These are phyloP conservation scores for Aristolochia californica DNA, from an alignment of 164 flowering plant genomes.

Conservation along the genomic window DNA sequence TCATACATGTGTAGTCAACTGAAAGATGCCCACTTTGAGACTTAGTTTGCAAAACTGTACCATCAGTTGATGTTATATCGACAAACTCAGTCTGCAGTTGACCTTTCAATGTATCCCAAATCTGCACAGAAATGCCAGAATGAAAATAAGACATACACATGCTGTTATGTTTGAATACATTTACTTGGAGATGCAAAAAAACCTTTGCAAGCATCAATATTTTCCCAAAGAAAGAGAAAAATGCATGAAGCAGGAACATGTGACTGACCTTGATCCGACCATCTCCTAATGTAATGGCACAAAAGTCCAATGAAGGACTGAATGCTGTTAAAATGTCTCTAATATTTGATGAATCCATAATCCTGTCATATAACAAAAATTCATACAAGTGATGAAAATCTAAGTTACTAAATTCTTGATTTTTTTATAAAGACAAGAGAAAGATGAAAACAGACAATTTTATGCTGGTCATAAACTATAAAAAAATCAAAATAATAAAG, in stretches of 20 bases:
- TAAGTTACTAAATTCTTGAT: too few relatives aligned
- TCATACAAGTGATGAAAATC: too few relatives aligned
- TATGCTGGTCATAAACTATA: too few relatives aligned
- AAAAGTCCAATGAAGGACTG: constrained; percentile 64
- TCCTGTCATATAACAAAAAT: constrained; percentile 10
- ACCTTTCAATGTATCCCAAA: constrained; percentile 88
- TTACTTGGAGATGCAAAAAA: background rate
- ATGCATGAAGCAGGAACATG: background rate
- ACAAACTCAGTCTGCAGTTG: constrained; percentile 83
- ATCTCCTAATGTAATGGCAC: constrained; percentile 73
- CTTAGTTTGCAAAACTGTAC: constrained; percentile 22
- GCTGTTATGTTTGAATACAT: background rate
- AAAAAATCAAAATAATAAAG: too few relatives aligned
- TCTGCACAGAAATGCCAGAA: constrained; percentile 25
- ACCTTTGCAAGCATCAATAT: background rate
- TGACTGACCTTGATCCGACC: constrained; percentile 77
- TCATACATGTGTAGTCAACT: constrained; percentile 85
- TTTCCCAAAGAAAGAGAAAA: background rate
- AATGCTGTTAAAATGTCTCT: constrained; percentile 72
- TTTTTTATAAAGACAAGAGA: too few relatives aligned
- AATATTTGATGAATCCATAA: constrained; percentile 42
- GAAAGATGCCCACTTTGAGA: constrained; percentile 74
- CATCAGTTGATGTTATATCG: constrained; percentile 41
- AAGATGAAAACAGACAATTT: too few relatives aligned
- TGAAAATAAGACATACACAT: background rate